Base-by-base conservation (phyloP, 2,329 filamentous ascomycete genomes). In the Juglanconis juglandina region DNA sequence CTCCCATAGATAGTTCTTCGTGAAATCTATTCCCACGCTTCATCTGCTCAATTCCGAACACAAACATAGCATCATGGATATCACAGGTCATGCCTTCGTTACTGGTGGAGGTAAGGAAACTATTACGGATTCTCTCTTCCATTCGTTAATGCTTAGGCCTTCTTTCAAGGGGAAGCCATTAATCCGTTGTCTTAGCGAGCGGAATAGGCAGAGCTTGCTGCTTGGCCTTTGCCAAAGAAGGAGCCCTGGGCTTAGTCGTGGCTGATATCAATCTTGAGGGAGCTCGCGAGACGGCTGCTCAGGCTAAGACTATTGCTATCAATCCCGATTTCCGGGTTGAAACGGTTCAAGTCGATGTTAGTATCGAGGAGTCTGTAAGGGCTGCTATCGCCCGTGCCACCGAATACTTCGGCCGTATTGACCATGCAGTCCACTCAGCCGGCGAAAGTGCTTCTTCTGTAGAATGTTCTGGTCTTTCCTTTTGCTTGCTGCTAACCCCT, bases 1-100 rank as follows among this genome's bases (percentile, higher is more conserved):
- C 24, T 24, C 24, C 24, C 24, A 24, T 24, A 24, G 24, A 24
- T 24, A 24, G 24, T 24, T 24, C 24, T 24, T 24, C 24, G 24
- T 24, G 24, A 24, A 24, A 2, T 24, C 24, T 24, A 24, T 2
- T 24, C 24, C 24, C 24, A 24, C 24, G 24, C 24, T 24, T 24
- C 24, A 24, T 24, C 24, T 24, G 24, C 24, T 24, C 24, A 24
- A 24, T 24, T 24, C 24, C 24, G 24, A 24, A 24, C 24, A 24
- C 24, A 71, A 68, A 13, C 13, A 54, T 35, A 32, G n/a, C 24
- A 59, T 2, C n/a, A 56, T 60, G 53, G 53, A 52, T 5, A 39
- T 34, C 33, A 53, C 53, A 32, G 58, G 58, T 6, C 14, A 52
- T 57, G 53, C 47, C 2, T 60, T 60, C 46, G 53, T 60, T 32